A percentile compares a stretch with the other conserved stretches of the same genome.
These are phyloP conservation scores for Albophoma yamanashiensis DNA, from an alignment of 2,329 filamentous ascomycete species.

Conservation along the genomic window DNA sequence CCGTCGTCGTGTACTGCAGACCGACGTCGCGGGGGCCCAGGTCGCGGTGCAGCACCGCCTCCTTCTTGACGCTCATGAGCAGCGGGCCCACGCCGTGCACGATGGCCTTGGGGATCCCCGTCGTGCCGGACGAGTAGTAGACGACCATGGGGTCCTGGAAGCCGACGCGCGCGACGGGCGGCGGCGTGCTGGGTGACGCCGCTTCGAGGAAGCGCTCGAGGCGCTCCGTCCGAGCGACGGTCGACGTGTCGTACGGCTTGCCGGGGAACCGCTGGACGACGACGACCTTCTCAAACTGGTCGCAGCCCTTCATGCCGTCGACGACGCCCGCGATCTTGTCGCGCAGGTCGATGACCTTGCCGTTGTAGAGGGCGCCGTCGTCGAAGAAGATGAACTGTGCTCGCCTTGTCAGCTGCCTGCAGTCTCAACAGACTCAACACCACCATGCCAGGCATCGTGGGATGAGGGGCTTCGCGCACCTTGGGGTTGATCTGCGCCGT, in stretches of 20 bases:
- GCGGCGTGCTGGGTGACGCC: constrained; percentile 18
- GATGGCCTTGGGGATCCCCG: constrained; percentile 76
- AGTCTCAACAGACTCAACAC: no score
- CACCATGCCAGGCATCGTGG: not conserved
- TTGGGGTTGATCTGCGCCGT: constrained; percentile 65
- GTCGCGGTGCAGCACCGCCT: constrained; percentile 42
- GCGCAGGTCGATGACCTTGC: constrained; percentile 60
- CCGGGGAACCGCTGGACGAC: constrained; percentile 53
- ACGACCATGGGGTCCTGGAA: constrained; percentile 71
- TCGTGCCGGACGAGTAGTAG: constrained; percentile 73
- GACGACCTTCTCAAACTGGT: constrained; percentile 52
- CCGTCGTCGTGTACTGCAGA: constrained; percentile 55
- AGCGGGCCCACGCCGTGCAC: constrained; percentile 64
- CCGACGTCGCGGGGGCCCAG: constrained; percentile 26
- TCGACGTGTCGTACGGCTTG: constrained; percentile 45
- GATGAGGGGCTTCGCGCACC: constrained; percentile 17
- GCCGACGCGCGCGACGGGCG: constrained; percentile 47
- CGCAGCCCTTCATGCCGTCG: constrained; percentile 48
- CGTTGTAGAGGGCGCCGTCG: constrained; percentile 70
- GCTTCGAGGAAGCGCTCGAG: constrained; percentile 32
- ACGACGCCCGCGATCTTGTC: constrained; percentile 64
- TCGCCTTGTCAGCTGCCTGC: not conserved
- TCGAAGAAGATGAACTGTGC: constrained; percentile 70
- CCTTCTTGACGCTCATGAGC: constrained; percentile 45
- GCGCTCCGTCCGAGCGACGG: constrained; percentile 35